Conservation (phyloP, 768 basidiomycete genomes). For the Tephrocybe sp. region DNA sequence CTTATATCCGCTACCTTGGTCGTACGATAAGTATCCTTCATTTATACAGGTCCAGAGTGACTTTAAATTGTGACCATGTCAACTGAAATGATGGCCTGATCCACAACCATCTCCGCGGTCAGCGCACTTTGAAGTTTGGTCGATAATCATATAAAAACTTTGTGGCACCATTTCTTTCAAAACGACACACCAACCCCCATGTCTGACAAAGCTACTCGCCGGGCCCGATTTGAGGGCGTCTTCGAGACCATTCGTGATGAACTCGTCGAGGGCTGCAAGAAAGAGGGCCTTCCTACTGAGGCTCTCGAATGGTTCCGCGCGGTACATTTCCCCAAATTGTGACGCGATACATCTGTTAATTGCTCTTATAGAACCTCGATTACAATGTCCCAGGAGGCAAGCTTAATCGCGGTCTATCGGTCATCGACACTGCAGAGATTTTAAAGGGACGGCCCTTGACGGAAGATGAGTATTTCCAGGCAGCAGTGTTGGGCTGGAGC, state of each 20-base stretch:
- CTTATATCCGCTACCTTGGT: too few species aligned
- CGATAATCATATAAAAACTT: conserved; percentile 1
- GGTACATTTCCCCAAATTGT: conserved; percentile 42
- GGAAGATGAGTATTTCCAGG: conserved; percentile 85
- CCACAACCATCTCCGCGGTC: too few species aligned
- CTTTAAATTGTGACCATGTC: too few species aligned
- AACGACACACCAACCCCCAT: conserved; percentile 5
- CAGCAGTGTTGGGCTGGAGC: conserved; percentile 92
- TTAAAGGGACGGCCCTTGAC: conserved; percentile 65
- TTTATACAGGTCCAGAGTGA: too few species aligned
- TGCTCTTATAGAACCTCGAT: conserved; percentile 64
- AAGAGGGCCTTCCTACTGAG: conserved; percentile 78
- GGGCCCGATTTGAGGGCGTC: conserved; percentile 67
- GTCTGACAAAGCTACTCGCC: conserved; percentile 29
- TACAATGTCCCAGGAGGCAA: conserved; percentile 98
- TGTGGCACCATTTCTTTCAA: background rate
- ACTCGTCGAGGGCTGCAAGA: conserved; percentile 63
- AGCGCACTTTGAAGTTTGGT: background rate
- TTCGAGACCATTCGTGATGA: conserved; percentile 75
- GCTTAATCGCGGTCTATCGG: conserved; percentile 94
- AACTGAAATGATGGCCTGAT: too few species aligned
- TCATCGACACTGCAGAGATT: conserved; percentile 91
- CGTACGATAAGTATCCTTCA: too few species aligned
- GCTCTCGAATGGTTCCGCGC: conserved; percentile 82
- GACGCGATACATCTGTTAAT: background rate